Evolutionary conservation across 495 filamentous ascomycete species (phyloP), one percentile per base, ranked within the genome.

Genomic region (Aspergillus cavernicola): DNA sequence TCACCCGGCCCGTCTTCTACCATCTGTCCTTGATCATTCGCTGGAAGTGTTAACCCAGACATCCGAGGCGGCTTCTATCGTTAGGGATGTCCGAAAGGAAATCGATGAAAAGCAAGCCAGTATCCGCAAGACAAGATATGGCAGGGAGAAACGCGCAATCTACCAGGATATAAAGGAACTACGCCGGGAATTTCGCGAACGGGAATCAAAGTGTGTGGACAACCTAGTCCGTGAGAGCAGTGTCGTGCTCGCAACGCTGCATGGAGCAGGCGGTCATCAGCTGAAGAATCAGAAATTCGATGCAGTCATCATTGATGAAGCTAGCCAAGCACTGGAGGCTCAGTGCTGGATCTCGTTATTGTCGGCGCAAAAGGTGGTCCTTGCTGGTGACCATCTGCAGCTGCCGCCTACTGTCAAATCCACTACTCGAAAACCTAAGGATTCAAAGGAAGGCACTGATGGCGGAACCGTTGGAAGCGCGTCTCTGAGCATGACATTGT

Each of bases 301-400:
- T 65, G 88, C 96, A 4, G 89, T 97, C 2, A 82, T 97, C 28
- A 88, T 98, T 35, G 93, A 98, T 62, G 93, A 98, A 71, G 93
- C 90, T 0, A 93, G 88, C 64, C 93, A 98, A 66, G 93, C 93
- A 3, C 77, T 98, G 12, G 93, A 98, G 67, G 90, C 95, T 1
- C 93, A 97, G 66, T 97, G 92, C 68, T 98, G 93, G 93, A 91
- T 97, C n/a, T 83, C 95, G 12, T 68, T 98, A 26, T 74, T 96
- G 13, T 67, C 76, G 8, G 89, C 90, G 2, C 83, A 80, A 46
- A 96, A 96, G 72, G 82, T 91, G 1, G 85, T 98, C 4, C 85
- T 96, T 39, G 93, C 93, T 2, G 93, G 93, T 50, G 93, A 98
- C 59, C 93, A 97, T 67, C 70, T 97, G 33, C 93, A 98, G 68